Percentiles rank a stretch among this genome's conserved stretches.
Evolutionary conservation across 2,329 filamentous ascomycete species (phyloP).

Genomic region (Botrytis medusae): DNA sequence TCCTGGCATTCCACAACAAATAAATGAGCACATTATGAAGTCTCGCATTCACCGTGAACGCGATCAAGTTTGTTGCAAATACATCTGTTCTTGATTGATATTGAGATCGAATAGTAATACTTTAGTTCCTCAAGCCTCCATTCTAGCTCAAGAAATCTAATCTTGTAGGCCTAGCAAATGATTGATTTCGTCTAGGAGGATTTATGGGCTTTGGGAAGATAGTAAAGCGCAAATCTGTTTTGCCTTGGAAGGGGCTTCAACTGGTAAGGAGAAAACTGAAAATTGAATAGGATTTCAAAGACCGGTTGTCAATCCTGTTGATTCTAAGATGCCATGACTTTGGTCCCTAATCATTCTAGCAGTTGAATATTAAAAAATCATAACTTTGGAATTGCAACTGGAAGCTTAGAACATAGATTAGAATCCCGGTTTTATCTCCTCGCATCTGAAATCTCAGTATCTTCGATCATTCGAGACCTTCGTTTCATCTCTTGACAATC

Average conservation of each 20-base stretch:
- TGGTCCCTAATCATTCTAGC: not conserved
- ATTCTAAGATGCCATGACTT: not conserved
- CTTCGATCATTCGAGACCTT: rapidly evolving
- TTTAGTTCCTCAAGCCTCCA: not conserved
- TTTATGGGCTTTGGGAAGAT: not conserved
- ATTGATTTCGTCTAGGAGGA: not conserved
- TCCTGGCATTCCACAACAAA: not conserved
- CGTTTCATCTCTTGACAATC: rapidly evolving
- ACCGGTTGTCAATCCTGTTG: not conserved
- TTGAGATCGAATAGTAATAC: not conserved
- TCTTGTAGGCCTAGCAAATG: not conserved
- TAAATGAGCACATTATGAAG: not conserved
- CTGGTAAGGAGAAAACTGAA: not conserved
- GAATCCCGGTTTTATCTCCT: not conserved
- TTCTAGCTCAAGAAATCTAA: not conserved
- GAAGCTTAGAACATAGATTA: not conserved
- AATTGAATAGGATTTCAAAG: rapidly evolving
- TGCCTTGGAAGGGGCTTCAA: not conserved
- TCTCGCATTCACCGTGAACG: not conserved
- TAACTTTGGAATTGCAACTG: not conserved
- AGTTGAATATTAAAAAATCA: not conserved
- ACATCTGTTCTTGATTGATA: not conserved
- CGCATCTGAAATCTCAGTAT: not conserved
- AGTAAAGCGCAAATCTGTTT: not conserved
- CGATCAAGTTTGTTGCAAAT: not conserved